These are phyloP conservation scores for Bertia moriformis DNA, from an alignment of 2,329 filamentous ascomycete species.

Conservation along the genomic window DNA sequence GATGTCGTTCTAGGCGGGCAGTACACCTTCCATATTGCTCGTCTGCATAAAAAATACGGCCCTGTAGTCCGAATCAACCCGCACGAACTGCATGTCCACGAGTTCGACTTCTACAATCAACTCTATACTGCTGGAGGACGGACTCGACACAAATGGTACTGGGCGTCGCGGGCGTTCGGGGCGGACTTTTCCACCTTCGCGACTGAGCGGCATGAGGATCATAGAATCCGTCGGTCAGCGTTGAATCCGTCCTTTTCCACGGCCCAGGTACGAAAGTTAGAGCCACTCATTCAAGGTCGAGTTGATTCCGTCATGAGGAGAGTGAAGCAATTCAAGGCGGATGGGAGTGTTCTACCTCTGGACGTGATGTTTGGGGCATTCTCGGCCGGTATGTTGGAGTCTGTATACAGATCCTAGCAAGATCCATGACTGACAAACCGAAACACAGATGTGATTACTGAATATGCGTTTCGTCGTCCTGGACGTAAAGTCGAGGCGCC, in stretches of 20 bases:
- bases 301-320: too few relatives aligned
- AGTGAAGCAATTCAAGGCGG: too few relatives aligned
- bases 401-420: too few relatives aligned
- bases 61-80: constrained; percentile 7
- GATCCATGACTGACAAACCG: too few relatives aligned
- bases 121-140: constrained; percentile 6
- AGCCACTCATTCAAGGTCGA: too few relatives aligned
- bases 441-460: too few relatives aligned
- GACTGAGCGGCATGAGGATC: constrained; percentile 10
- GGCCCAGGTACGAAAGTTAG: too few relatives aligned
- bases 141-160: constrained; percentile 17
- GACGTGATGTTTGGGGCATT: too few relatives aligned
- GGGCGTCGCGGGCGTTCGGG: constrained; percentile 18
- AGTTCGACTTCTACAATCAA: constrained; percentile 5
- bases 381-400: too few relatives aligned
- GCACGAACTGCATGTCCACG: constrained; percentile 7
- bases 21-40: constrained; percentile 9
- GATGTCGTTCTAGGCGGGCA: constrained; percentile 7
- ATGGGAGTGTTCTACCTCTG: too few relatives aligned
- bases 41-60: constrained; percentile 10
- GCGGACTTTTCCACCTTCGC: constrained; percentile 5
- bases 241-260: constrained; percentile 11
- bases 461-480: too few relatives aligned
- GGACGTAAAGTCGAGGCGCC: too few relatives aligned
- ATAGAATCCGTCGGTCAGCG: constrained; percentile 9